Evolutionary conservation across 352 stramenopile species (phyloP).

Genomic region (Globisporangium iwayamae): DNA sequence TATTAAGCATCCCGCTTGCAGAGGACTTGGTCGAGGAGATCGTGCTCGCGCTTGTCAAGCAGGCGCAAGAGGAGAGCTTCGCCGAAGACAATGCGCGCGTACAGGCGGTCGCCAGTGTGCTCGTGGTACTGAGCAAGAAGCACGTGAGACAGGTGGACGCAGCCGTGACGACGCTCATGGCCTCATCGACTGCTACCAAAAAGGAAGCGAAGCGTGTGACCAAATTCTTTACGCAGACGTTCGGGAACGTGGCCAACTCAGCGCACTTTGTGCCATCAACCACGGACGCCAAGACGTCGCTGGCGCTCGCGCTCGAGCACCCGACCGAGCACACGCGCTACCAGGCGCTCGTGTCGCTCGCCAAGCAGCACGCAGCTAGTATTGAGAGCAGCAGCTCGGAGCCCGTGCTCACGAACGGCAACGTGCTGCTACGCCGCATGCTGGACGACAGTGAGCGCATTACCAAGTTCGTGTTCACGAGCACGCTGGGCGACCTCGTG

Average conservation of each 20-base stretch:
- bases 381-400: slow-evolving; percentile 6
- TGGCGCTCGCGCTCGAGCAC: slow-evolving; percentile 77
- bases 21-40: slow-evolving; percentile 52
- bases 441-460: slow-evolving; percentile 76
- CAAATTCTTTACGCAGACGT: slow-evolving; percentile 62
- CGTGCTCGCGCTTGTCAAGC: slow-evolving; percentile 41
- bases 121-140: slow-evolving; percentile 60
- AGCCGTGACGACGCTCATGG: slow-evolving; percentile 28
- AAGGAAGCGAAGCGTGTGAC: slow-evolving; percentile 53
- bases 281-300: slow-evolving; percentile 62
- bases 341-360: slow-evolving; percentile 62
- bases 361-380: slow-evolving; percentile 35
- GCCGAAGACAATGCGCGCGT: slow-evolving; percentile 32
- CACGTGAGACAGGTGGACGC: slow-evolving; percentile 52
- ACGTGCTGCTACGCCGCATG: slow-evolving; percentile 64
- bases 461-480: slow-evolving; percentile 50
- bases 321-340: slow-evolving; percentile 73
- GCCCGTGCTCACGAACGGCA: slow-evolving; percentile 44
- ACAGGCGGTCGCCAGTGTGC: slow-evolving; percentile 35
- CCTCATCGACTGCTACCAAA: slow-evolving; percentile 25
- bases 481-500: slow-evolving; percentile 51
- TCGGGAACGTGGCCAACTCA: slow-evolving; percentile 69
- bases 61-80: slow-evolving; percentile 42
- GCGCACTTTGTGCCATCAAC: slow-evolving; percentile 68
- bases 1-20: slow-evolving; percentile 35